A percentile compares a stretch with the other conserved stretches of the same genome.
Evolutionary conservation across 2,329 filamentous ascomycete genomes (phyloP).

Genomic region (Clarireedia homoeocarpa): DNA sequence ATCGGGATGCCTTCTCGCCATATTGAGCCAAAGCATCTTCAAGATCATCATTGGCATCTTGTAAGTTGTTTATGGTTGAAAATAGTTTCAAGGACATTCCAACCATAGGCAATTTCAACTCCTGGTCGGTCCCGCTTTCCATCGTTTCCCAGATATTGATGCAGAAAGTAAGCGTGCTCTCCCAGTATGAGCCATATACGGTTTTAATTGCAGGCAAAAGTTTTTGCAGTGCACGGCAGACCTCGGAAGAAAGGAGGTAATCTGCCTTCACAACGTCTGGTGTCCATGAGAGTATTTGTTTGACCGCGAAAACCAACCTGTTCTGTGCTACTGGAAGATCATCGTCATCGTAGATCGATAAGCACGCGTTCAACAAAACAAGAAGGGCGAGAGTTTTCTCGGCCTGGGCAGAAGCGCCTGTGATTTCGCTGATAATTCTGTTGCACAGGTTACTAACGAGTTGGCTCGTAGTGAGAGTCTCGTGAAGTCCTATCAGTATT

Average conservation of each 20-base stretch:
- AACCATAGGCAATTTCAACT: slow-evolving; percentile 52
- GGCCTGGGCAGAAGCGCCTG: slow-evolving; percentile 37
- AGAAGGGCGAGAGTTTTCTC: slow-evolving; percentile 42
- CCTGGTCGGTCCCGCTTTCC: slow-evolving; percentile 32
- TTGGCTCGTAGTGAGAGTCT: slow-evolving; percentile 39
- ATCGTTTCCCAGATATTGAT: slow-evolving; percentile 48
- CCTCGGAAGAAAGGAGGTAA: slow-evolving; percentile 39
- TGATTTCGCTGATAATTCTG: slow-evolving; percentile 52
- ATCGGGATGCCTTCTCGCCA: slow-evolving; percentile 45
- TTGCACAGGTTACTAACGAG: slow-evolving; percentile 47
- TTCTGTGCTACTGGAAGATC: slow-evolving; percentile 50
- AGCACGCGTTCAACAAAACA: slow-evolving; percentile 45
- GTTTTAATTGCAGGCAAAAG: slow-evolving; percentile 69
- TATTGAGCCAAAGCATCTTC: slow-evolving; percentile 62
- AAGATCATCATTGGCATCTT: slow-evolving; percentile 79
- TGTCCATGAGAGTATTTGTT: slow-evolving; percentile 67
- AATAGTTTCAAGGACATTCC: slow-evolving; percentile 69
- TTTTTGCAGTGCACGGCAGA: slow-evolving; percentile 48
- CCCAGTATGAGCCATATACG: slow-evolving; percentile 87
- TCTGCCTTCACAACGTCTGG: slow-evolving; percentile 41
- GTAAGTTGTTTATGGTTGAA: slow-evolving; percentile 51
- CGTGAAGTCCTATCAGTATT: slow-evolving; percentile 44
- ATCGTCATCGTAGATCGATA: slow-evolving; percentile 43
- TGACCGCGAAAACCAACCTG: slow-evolving; percentile 61
- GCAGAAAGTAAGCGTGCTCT: slow-evolving; percentile 52